Evolutionary conservation across 495 filamentous ascomycete species (phyloP).

Genomic region (Lichenothelia convexa): DNA sequence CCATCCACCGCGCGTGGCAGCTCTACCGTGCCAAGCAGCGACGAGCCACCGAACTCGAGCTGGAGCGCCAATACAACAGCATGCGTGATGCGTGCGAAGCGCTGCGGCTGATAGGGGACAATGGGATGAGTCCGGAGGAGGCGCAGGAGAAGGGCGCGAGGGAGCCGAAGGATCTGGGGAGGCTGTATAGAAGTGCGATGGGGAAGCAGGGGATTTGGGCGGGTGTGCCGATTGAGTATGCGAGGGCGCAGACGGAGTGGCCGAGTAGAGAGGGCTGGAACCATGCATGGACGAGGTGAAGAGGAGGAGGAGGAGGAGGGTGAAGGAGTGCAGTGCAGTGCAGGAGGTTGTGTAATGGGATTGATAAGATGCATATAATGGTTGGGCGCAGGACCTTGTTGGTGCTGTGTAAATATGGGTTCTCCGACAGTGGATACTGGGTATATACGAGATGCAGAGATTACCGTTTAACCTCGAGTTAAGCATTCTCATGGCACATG

Average conservation of each 20-base stretch:
- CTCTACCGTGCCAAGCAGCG: slow-evolving; percentile 48
- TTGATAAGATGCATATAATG: no score
- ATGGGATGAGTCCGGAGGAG: slow-evolving; percentile 18
- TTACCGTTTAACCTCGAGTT: no score
- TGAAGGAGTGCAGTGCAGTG: no score
- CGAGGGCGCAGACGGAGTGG: slow-evolving; percentile 60
- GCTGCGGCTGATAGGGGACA: slow-evolving; percentile 32
- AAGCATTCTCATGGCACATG: no score
- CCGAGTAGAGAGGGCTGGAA: slow-evolving; percentile 61
- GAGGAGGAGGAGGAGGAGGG: background rate
- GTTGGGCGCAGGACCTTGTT: no score
- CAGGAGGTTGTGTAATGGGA: no score
- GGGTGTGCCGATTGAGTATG: slow-evolving; percentile 73
- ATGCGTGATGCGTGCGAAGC: slow-evolving; percentile 71
- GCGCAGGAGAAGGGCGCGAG: slow-evolving; percentile 31
- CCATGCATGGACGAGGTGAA: slow-evolving; percentile 39
- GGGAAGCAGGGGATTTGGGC: slow-evolving; percentile 63
- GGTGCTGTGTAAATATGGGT: no score
- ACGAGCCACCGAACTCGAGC: slow-evolving; percentile 36
- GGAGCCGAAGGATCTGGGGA: slow-evolving; percentile 43
- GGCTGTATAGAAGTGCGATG: slow-evolving; percentile 67
- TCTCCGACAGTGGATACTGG: no score
- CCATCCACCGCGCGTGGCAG: slow-evolving; percentile 90
- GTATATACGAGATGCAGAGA: no score
- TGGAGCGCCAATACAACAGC: slow-evolving; percentile 58